Base-by-base conservation (phyloP, 768 basidiomycete genomes). In the Leccinum boreale region DNA sequence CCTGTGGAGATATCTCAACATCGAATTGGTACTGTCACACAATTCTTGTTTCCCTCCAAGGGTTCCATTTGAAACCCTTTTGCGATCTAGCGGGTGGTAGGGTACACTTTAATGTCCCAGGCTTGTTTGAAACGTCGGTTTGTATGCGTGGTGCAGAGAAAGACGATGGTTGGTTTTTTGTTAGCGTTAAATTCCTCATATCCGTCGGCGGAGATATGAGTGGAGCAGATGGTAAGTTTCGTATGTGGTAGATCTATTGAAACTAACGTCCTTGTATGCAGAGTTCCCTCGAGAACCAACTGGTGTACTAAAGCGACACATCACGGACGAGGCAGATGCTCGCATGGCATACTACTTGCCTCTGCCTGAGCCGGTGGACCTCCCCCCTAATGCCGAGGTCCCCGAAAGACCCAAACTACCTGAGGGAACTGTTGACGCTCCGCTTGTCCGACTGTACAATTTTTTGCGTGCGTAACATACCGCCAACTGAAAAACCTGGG, bases 121-220 rank as follows among this genome's bases (percentile, higher is more conserved):
- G 85, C 29, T 75, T 90, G 26, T 94, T 93, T 68, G 84, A 87
- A 67, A 81, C 83, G 7, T 87, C 88, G 2, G 71, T 93, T 28
- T 92, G 85, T 63, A 78, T 94, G 55, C 81, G 81, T 54, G 92
- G 91, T 21, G 86, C 83, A 19, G 80, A 84, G 58, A 74, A 77
- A 59, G 77, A 81, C 48, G 89, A 91, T 59, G 85, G 87, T 2
- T 97, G 94, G 94, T 94, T 94, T 72, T 87, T 92, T 61, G 86
- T 90, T 21, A 75, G 83, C 57, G 86, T 89, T 0, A 85, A 88
- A 65, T 92, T 93, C 65, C 75, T 87, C 28, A 82, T 92, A 46
- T 84, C 74, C 31, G 79, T 91, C 6, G 86, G 86, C 15, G 90
- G 90, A 12, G 90, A 90, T 67, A 74, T 84, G 42, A 88, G 86